Evolutionary conservation across 805 yeast genomes (phyloP).

Genomic region (Ogataea populi-albae): DNA sequence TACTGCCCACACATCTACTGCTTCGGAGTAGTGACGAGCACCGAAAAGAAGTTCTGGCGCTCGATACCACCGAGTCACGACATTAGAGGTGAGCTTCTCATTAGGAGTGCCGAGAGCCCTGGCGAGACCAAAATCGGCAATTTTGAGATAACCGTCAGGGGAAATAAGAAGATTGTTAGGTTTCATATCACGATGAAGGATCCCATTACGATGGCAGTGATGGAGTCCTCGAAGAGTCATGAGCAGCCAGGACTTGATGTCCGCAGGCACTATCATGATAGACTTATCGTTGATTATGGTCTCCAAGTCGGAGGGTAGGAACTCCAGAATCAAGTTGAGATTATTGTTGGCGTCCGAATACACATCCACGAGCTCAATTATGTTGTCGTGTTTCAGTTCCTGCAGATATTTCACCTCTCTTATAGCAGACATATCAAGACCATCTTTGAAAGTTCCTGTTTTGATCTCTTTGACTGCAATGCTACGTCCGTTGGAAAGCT

Average conservation of each 20-base stretch:
- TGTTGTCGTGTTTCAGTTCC: slow-evolving; percentile 73
- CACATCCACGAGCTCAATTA: slow-evolving; percentile 87
- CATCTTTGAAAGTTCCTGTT: slow-evolving; percentile 91
- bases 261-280: slow-evolving; percentile 76
- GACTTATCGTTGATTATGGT: slow-evolving; percentile 78
- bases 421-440: slow-evolving; percentile 96
- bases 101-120: slow-evolving; percentile 75
- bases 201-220: slow-evolving; percentile 90
- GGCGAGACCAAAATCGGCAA: slow-evolving; percentile 98
- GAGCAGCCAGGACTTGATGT: slow-evolving; percentile 88
- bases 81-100: slow-evolving; percentile 83
- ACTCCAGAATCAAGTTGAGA: slow-evolving; percentile 88
- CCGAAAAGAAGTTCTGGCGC: slow-evolving; percentile 94
- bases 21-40: slow-evolving; percentile 82
- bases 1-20: slow-evolving; percentile 93
- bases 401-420: slow-evolving; percentile 86
- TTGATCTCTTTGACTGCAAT: slow-evolving; percentile 96
- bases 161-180: slow-evolving; percentile 88
- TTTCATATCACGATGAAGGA: slow-evolving; percentile 89
- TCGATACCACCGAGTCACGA: slow-evolving; percentile 96
- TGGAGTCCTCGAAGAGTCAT: slow-evolving; percentile 95
- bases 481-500: slow-evolving; percentile 48
- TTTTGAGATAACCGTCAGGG: slow-evolving; percentile 81
- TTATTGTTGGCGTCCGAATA: slow-evolving; percentile 60
- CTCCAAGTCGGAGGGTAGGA: slow-evolving; percentile 88